These are phyloP conservation scores for Ceratocystis lukuohia DNA, from an alignment of 2,329 filamentous ascomycete genomes.

Conservation along the genomic window DNA sequence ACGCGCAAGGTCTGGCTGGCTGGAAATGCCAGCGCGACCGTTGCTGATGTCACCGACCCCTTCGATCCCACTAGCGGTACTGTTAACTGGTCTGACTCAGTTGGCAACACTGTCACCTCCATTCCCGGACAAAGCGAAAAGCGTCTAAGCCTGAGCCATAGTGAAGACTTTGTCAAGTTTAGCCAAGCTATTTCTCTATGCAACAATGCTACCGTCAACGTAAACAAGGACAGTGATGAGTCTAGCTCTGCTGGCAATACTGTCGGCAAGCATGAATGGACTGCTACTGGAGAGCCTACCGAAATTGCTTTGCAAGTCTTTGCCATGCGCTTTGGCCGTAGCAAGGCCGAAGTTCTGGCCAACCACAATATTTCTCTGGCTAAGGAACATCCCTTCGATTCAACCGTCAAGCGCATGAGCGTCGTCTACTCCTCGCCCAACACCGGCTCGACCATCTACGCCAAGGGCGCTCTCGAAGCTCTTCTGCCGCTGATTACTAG, in stretches of 20 bases:
- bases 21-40: slow-evolving; percentile 37
- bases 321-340: slow-evolving; percentile 51
- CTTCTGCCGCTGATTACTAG: slow-evolving; percentile 39
- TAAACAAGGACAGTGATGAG: slow-evolving; percentile 25
- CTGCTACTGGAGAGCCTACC: slow-evolving; percentile 52
- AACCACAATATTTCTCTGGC: slow-evolving; percentile 35
- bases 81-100: slow-evolving; percentile 32
- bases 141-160: slow-evolving; percentile 19
- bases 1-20: slow-evolving; percentile 49
- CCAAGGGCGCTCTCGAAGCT: slow-evolving; percentile 47
- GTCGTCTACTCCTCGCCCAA: slow-evolving; percentile 43
- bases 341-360: slow-evolving; percentile 30
- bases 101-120: slow-evolving; percentile 21
- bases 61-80: slow-evolving; percentile 47
- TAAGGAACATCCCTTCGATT: slow-evolving; percentile 60
- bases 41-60: slow-evolving; percentile 43
- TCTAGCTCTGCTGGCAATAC: slow-evolving; percentile 16
- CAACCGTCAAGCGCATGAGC: slow-evolving; percentile 60
- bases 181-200: slow-evolving; percentile 46
- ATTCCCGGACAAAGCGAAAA: slow-evolving; percentile 18
- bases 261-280: slow-evolving; percentile 33
- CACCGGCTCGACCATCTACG: slow-evolving; percentile 34
- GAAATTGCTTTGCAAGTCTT: slow-evolving; percentile 64
- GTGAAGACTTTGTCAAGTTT: slow-evolving; percentile 33
- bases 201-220: slow-evolving; percentile 43